Evolutionary conservation across 139 green algal genomes (phyloP).

Genomic region (Coelastrella sp.): DNA sequence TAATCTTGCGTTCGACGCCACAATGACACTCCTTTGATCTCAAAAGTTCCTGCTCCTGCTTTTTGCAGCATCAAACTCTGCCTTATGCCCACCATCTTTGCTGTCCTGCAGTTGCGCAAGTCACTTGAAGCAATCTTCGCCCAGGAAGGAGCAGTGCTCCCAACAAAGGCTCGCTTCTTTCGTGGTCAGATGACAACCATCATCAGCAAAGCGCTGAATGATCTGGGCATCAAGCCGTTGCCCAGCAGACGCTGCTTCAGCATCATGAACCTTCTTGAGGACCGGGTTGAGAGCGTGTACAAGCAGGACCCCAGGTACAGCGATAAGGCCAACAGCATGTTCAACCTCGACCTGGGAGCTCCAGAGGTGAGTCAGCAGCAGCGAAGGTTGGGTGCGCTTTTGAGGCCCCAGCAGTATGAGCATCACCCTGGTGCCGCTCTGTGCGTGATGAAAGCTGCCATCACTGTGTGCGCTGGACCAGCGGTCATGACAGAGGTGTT

Average conservation of each 20-base stretch:
- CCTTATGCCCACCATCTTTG: background rate
- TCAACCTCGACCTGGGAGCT: slow-evolving; percentile 84
- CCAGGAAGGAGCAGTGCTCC: slow-evolving; percentile 72
- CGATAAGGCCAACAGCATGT: slow-evolving; percentile 76
- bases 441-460: background rate
- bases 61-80: background rate
- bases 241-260: slow-evolving; percentile 94
- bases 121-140: slow-evolving; percentile 82
- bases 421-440: background rate
- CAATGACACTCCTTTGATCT: too few relatives aligned
- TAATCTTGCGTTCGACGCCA: too few relatives aligned
- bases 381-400: too few relatives aligned
- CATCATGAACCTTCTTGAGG: slow-evolving; percentile 89
- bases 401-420: too few relatives aligned
- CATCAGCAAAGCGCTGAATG: slow-evolving; percentile 91
- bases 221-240: slow-evolving; percentile 91
- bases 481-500: background rate
- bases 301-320: slow-evolving; percentile 86
- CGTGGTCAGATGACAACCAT: slow-evolving; percentile 98
- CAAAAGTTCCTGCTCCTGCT: too few relatives aligned
- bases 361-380: slow-evolving; percentile 71
- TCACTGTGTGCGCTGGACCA: background rate
- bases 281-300: slow-evolving; percentile 92
- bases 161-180: slow-evolving; percentile 92
- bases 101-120: slow-evolving; percentile 73